Conservation (phyloP, 495 filamentous ascomycete species). For the Penicillium arizonense region DNA sequence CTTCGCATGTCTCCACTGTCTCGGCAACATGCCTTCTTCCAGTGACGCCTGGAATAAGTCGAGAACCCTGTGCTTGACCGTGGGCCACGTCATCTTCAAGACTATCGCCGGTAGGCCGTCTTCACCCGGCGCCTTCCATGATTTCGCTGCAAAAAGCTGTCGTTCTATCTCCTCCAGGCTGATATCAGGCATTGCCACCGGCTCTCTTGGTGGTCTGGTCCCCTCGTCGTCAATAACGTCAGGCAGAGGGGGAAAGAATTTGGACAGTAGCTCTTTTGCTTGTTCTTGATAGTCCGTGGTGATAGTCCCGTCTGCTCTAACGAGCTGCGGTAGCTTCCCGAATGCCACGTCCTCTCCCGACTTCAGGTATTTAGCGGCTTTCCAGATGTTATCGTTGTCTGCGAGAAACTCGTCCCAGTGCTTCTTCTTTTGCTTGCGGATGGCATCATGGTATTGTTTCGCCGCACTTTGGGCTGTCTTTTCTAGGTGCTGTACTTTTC, state of each 20-base stretch:
- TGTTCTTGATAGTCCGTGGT: slow-evolving; percentile 18
- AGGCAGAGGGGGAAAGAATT: slow-evolving; percentile 7
- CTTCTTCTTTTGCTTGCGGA: slow-evolving; percentile 25
- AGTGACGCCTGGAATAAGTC: slow-evolving; percentile 17
- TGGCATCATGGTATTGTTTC: slow-evolving; percentile 23
- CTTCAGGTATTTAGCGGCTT: slow-evolving; percentile 23
- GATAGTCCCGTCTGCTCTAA: slow-evolving; percentile 13
- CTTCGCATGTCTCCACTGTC: too few species aligned
- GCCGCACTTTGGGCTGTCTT: slow-evolving; percentile 13
- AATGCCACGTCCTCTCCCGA: slow-evolving; percentile 17
- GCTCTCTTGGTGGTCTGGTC: slow-evolving; percentile 17
- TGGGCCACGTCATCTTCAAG: slow-evolving; percentile 27
- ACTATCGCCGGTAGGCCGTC: slow-evolving; percentile 27
- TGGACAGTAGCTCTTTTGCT: background rate
- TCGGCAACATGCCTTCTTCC: slow-evolving; percentile 6
- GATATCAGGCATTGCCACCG: slow-evolving; percentile 15
- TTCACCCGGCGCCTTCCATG: slow-evolving; percentile 10
- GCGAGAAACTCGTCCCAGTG: slow-evolving; percentile 26
- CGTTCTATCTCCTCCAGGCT: slow-evolving; percentile 22
- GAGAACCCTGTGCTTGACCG: slow-evolving; percentile 26
- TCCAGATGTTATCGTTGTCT: slow-evolving; percentile 26
- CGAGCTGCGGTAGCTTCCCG: slow-evolving; percentile 17
- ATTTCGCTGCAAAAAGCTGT: slow-evolving; percentile 13
- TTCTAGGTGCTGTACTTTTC: slow-evolving; percentile 16
- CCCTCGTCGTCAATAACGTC: slow-evolving; percentile 19